Evolutionary conservation across 768 basidiomycete species (phyloP).

Genomic region (Mycena metata): DNA sequence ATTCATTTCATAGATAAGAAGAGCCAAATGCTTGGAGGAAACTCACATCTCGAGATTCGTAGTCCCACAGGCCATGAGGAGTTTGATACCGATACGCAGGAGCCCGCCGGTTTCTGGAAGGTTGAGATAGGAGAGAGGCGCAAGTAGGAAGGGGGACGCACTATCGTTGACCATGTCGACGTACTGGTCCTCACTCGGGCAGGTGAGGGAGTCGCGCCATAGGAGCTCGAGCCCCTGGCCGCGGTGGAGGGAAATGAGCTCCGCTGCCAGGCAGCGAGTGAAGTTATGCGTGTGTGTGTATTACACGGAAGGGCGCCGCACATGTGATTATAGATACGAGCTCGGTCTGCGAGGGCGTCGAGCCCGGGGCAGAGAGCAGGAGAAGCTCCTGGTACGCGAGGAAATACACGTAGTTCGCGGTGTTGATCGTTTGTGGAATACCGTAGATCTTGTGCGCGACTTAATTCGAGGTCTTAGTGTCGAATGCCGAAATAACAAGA

Average conservation of each 20-base stretch:
- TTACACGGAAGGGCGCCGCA: slow-evolving; percentile 45
- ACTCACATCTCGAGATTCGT: slow-evolving; percentile 70
- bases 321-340: slow-evolving; percentile 84
- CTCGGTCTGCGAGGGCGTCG: slow-evolving; percentile 52
- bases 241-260: slow-evolving; percentile 89
- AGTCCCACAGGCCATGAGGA: slow-evolving; percentile 94
- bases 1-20: neutral
- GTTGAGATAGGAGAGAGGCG: slow-evolving; percentile 9
- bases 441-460: slow-evolving; percentile 98
- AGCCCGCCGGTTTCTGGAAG: slow-evolving; percentile 91
- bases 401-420: slow-evolving; percentile 97
- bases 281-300: neutral
- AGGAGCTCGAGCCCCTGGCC: slow-evolving; percentile 96
- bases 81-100: slow-evolving; percentile 90
- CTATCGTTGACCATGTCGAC: slow-evolving; percentile 97
- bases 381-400: slow-evolving; percentile 91
- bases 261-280: slow-evolving; percentile 50
- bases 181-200: slow-evolving; percentile 96
- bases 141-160: slow-evolving; percentile 47
- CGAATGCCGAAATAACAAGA: neutral
- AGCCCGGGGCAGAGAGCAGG: slow-evolving; percentile 49
- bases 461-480: slow-evolving; percentile 40
- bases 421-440: slow-evolving; percentile 96
- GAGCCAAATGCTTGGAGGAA: no score
- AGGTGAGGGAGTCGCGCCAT: slow-evolving; percentile 92